Conservation (phyloP, 495 filamentous ascomycete genomes). For the Tuber melanosporum region DNA sequence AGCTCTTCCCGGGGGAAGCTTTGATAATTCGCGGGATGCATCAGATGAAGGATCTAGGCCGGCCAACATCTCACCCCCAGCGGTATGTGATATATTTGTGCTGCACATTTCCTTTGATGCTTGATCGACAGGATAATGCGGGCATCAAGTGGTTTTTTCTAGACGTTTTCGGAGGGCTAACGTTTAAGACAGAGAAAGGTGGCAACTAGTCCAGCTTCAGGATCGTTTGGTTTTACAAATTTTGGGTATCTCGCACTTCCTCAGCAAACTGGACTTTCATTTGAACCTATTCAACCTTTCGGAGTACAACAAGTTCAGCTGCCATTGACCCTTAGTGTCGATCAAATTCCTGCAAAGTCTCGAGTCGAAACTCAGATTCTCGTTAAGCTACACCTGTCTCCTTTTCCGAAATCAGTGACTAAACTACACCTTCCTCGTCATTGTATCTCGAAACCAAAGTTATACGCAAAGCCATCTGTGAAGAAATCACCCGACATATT, state of each 20-base stretch:
- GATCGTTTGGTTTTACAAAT: neutral
- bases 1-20: neutral
- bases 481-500: conserved; percentile 62
- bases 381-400: conserved; percentile 65
- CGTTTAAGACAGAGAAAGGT: conserved; percentile 2
- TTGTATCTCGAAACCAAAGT: conserved; percentile 85
- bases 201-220: neutral
- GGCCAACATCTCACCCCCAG: neutral
- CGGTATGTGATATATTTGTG: neutral
- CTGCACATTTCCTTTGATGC: neutral
- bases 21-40: neutral
- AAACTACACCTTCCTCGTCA: conserved; percentile 78
- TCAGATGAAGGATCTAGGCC: neutral
- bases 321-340: conserved; percentile 32
- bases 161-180: neutral
- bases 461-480: conserved; percentile 61
- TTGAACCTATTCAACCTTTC: neutral
- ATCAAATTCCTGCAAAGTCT: conserved; percentile 55
- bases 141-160: neutral
- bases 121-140: neutral
- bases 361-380: conserved; percentile 92
- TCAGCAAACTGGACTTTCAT: neutral
- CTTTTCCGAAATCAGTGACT: conserved; percentile 64
- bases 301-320: conserved; percentile 20
- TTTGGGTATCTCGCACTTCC: neutral